Percentiles rank a stretch among this genome's conserved stretches.
These are phyloP conservation scores for Hyaloscypha bicolor DNA, from an alignment of 495 filamentous ascomycete species.

Conservation along the genomic window DNA sequence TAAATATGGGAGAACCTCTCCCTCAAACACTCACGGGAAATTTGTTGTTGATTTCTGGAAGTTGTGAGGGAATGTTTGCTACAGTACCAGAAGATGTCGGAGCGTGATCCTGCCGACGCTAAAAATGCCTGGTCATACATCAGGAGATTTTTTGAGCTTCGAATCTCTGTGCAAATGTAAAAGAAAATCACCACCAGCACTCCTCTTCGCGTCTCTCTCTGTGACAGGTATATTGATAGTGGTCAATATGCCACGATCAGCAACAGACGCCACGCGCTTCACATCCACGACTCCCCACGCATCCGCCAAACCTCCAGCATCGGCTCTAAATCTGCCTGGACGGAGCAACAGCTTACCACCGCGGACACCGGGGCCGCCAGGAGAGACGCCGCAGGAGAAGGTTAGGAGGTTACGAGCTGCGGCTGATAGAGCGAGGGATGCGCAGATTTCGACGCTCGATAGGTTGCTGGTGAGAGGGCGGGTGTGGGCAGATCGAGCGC, in stretches of 20 bases:
- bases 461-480: conserved; percentile 67
- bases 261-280: conserved; percentile 93
- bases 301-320: conserved; percentile 59
- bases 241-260: conserved; percentile 74
- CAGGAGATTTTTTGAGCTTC: conserved; percentile 27
- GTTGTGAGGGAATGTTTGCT: background rate
- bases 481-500: conserved; percentile 78
- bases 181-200: background rate
- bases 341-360: conserved; percentile 32
- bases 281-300: conserved; percentile 91
- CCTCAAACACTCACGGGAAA: background rate
- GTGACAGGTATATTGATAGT: background rate
- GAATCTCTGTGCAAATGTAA: conserved; percentile 22
- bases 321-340: conserved; percentile 30
- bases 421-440: conserved; percentile 67
- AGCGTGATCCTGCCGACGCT: conserved; percentile 3
- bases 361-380: conserved; percentile 27
- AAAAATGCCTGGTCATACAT: conserved; percentile 24
- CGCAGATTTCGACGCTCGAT: conserved; percentile 69
- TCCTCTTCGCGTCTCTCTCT: background rate
- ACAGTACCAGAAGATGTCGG: background rate
- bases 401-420: conserved; percentile 84
- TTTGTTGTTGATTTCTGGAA: background rate
- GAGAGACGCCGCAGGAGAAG: conserved; percentile 87
- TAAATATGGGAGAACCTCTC: background rate